Conservation (phyloP, 768 basidiomycete species). For the Russula sp. region DNA sequence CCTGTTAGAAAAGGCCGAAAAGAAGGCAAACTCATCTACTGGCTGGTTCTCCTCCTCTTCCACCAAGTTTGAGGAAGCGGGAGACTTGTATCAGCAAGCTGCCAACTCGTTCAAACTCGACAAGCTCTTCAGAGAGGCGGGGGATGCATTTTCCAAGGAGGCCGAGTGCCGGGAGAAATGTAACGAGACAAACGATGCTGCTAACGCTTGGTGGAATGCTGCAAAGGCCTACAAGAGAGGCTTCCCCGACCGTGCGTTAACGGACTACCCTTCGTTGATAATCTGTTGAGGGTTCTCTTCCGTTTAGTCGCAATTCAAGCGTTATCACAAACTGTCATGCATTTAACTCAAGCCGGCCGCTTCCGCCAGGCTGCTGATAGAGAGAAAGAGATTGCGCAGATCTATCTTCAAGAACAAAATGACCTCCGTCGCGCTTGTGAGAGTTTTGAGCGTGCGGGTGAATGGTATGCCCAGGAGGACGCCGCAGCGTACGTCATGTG, state of each 20-base stretch:
- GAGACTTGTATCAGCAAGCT: slow-evolving; percentile 90
- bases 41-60: slow-evolving; percentile 86
- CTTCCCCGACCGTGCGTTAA: slow-evolving; percentile 64
- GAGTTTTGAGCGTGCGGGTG: slow-evolving; percentile 84
- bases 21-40: slow-evolving; percentile 75
- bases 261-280: not conserved
- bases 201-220: slow-evolving; percentile 98
- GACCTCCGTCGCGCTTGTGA: slow-evolving; percentile 85
- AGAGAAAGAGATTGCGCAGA: slow-evolving; percentile 94
- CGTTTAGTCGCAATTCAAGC: slow-evolving; percentile 80
- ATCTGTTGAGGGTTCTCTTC: not conserved
- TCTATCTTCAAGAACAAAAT: slow-evolving; percentile 75
- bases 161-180: slow-evolving; percentile 90
- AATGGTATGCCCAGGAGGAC: slow-evolving; percentile 98
- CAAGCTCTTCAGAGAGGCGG: slow-evolving; percentile 85
- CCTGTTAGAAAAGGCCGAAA: slow-evolving; percentile 83
- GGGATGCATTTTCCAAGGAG: slow-evolving; percentile 87
- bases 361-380: slow-evolving; percentile 97
- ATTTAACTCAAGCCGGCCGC: slow-evolving; percentile 76
- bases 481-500: slow-evolving; percentile 71
- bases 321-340: slow-evolving; percentile 72
- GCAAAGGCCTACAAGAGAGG: slow-evolving; percentile 93
- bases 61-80: slow-evolving; percentile 90
- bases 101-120: slow-evolving; percentile 92
- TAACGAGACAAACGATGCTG: slow-evolving; percentile 88